phyloP scores from a whole-genome alignment of 108 stramenopile species.

The Pseudonitzschia multistriata region DNA sequence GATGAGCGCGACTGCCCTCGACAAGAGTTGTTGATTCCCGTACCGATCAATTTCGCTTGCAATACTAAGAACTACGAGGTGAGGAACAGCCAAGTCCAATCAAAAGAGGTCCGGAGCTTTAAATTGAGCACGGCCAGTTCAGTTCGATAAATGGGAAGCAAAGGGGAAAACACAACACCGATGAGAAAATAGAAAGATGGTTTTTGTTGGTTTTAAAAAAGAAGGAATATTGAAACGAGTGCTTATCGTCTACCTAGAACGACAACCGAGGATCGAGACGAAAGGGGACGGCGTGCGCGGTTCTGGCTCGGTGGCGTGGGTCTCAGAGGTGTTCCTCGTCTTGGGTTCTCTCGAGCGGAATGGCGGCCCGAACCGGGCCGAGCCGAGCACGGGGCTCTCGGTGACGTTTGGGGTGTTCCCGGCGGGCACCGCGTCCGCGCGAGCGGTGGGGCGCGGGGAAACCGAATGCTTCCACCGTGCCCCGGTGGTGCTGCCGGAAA shows the following conservation, averaged over 20 bases:
- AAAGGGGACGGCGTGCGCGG: not conserved
- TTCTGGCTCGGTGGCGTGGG: not conserved
- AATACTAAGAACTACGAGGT: too few species aligned
- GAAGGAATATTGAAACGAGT: not conserved
- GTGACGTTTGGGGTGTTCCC: conserved; percentile 8
- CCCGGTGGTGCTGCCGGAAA: not conserved
- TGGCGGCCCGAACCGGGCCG: not conserved
- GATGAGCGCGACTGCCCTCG: too few species aligned
- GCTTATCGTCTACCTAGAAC: too few species aligned
- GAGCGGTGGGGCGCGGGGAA: not conserved
- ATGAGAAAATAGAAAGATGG: not conserved
- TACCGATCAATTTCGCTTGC: too few species aligned
- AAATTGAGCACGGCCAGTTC: not conserved
- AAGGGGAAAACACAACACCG: not conserved
- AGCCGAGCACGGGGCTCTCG: conserved; percentile 39
- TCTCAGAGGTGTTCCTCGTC: conserved; percentile 33
- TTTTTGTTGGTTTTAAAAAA: not conserved
- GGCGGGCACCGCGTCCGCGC: conserved; percentile 8
- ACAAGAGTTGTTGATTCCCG: too few species aligned
- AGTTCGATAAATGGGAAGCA: not conserved
- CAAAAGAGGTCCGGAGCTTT: too few species aligned
- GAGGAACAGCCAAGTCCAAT: too few species aligned
- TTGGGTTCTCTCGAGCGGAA: conserved; percentile 11
- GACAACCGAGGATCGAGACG: too few species aligned
- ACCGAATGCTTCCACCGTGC: conserved; percentile 24